phyloP scores from a whole-genome alignment of 2,329 filamentous ascomycete genomes.

The Harringtonia lauricola region DNA sequence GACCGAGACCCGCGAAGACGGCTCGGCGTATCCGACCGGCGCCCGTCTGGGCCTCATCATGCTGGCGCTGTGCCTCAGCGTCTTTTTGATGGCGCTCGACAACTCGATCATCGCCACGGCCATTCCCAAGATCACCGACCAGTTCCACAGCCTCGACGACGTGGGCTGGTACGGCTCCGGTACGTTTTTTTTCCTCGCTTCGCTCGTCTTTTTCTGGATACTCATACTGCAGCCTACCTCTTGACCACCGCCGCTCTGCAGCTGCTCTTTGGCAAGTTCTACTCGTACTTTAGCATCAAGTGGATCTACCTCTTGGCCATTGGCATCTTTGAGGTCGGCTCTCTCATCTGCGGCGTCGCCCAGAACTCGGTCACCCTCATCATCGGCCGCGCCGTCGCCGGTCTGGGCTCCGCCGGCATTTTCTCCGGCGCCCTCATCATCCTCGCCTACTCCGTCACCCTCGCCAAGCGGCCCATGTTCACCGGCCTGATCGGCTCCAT shows the following conservation, averaged over 20 bases:
- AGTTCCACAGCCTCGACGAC: slow-evolving; percentile 25
- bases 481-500: slow-evolving; percentile 26
- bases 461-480: slow-evolving; percentile 12
- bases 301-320: slow-evolving; percentile 21
- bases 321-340: slow-evolving; percentile 24
- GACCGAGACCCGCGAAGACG: slow-evolving; percentile 24
- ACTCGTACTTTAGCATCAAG: slow-evolving; percentile 25
- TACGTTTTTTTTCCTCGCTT: background rate
- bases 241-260: slow-evolving; percentile 23
- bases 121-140: slow-evolving; percentile 23
- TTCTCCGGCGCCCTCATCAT: slow-evolving; percentile 26
- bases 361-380: slow-evolving; percentile 14
- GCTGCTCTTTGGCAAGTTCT: slow-evolving; percentile 22
- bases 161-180: slow-evolving; percentile 30
- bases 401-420: slow-evolving; percentile 23
- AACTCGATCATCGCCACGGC: slow-evolving; percentile 22
- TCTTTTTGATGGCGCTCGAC: slow-evolving; percentile 32
- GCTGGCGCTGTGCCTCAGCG: slow-evolving; percentile 30
- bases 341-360: slow-evolving; percentile 20
- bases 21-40: slow-evolving; percentile 25
- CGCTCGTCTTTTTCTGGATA: background rate
- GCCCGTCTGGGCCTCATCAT: slow-evolving; percentile 26
- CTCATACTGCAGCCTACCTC: slow-evolving; percentile 17
- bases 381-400: slow-evolving; percentile 14
- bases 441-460: slow-evolving; percentile 16